Percentiles rank a stretch among this genome's conserved stretches.
Conservation (phyloP, 305 asterid genomes). For the Fraxinus paxiana region DNA sequence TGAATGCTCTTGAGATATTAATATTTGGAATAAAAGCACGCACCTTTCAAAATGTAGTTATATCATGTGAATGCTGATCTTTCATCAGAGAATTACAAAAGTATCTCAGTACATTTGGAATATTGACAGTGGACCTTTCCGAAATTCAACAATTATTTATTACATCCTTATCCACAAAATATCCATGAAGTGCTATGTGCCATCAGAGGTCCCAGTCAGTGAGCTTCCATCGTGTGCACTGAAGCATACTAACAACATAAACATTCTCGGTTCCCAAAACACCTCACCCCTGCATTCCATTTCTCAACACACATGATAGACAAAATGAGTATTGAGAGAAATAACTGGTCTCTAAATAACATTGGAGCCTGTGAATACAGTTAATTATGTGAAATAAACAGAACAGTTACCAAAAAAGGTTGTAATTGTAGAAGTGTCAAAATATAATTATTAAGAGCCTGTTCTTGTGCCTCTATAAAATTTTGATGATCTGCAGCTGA, state of each 20-base stretch:
- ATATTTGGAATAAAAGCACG: neutral
- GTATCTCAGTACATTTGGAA: neutral
- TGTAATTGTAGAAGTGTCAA: neutral
- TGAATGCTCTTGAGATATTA: neutral
- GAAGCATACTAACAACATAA: neutral
- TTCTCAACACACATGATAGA: neutral
- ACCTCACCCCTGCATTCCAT: neutral
- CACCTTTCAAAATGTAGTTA: neutral
- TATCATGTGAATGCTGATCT: neutral
- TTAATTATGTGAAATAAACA: neutral
- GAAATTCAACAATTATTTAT: neutral
- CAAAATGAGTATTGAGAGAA: neutral
- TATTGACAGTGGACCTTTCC: neutral
- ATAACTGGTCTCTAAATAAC: neutral
- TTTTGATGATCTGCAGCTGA: constrained; percentile 1
- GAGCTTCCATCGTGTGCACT: neutral
- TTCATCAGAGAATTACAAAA: neutral
- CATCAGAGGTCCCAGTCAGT: neutral
- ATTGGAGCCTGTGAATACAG: neutral
- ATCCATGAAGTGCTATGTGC: neutral
- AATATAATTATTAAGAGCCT: neutral
- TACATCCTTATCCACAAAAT: neutral
- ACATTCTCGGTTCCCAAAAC: neutral
- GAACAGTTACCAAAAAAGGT: neutral
- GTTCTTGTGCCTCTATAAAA: neutral